A percentile compares a stretch with the other conserved stretches of the same genome.
phyloP scores from a whole-genome alignment of 176 grass and related monocot species.

The Carex myosuroides region DNA sequence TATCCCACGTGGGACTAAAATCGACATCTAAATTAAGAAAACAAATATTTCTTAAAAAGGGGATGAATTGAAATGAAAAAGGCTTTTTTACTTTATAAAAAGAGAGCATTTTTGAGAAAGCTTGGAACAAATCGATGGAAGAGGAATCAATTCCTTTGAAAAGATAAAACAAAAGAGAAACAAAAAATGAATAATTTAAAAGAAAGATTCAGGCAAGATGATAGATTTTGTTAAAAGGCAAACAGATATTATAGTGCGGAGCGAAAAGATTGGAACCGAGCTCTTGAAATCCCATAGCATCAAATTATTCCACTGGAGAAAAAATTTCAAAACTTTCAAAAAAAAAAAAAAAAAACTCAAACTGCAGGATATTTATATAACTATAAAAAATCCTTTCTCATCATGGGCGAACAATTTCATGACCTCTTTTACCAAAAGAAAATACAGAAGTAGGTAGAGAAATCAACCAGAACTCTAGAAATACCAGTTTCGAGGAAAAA shows the following conservation, averaged over 20 bases:
- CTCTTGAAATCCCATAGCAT: background rate
- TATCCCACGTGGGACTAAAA: conserved; percentile 66
- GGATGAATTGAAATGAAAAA: background rate
- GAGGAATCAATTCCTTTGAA: background rate
- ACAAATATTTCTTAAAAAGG: conserved; percentile 20
- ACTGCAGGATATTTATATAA: background rate
- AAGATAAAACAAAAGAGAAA: background rate
- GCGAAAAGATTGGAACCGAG: background rate
- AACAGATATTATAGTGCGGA: background rate
- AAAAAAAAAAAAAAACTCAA: background rate
- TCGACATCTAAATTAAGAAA: conserved; percentile 55
- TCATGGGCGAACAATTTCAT: background rate
- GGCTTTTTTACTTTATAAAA: background rate
- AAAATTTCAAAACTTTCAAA: no score
- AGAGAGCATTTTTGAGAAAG: background rate
- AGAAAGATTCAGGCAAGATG: conserved; percentile 1
- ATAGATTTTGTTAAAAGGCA: background rate
- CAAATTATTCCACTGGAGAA: background rate
- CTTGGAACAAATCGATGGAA: background rate
- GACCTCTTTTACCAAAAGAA: background rate
- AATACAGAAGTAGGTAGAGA: background rate
- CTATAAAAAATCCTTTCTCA: background rate
- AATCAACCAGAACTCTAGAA: background rate
- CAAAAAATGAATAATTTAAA: background rate
- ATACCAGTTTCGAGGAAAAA: background rate